Conservation (phyloP, 352 stramenopile genomes). For the Aphanomyces invadans region DNA sequence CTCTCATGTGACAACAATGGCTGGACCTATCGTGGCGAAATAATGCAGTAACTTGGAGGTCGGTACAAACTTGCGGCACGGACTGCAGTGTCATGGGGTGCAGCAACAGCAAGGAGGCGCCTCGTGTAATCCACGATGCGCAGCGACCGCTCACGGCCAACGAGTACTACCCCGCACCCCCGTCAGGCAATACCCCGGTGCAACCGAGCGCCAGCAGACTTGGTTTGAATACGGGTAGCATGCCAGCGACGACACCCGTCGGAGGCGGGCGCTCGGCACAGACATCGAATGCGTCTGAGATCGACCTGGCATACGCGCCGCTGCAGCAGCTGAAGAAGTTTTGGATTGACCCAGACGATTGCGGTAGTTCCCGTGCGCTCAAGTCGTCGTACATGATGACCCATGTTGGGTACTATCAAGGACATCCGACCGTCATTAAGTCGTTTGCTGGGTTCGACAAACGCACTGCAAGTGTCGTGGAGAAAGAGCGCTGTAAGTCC, state of each 20-base stretch:
- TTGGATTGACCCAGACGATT: slow-evolving; percentile 24
- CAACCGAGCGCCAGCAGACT: background rate
- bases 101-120: slow-evolving; percentile 8
- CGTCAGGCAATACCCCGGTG: background rate
- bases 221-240: background rate
- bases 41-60: no score
- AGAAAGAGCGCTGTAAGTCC: slow-evolving; percentile 14
- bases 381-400: slow-evolving; percentile 23
- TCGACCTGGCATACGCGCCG: slow-evolving; percentile 8
- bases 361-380: slow-evolving; percentile 20
- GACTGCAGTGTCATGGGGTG: background rate
- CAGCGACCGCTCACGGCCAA: background rate
- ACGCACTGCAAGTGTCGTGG: slow-evolving; percentile 16
- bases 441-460: slow-evolving; percentile 22
- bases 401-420: slow-evolving; percentile 24
- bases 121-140: background rate
- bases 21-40: no score
- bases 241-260: background rate
- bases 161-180: slow-evolving; percentile 4
- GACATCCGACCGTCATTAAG: slow-evolving; percentile 24
- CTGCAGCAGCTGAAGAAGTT: slow-evolving; percentile 15
- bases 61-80: background rate
- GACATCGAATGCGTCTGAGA: background rate
- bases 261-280: background rate
- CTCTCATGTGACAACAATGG: no score